Percentiles rank a stretch among this genome's conserved stretches.
Conservation (phyloP, 257 asterid genomes). For the Lavandula angustifolia region DNA sequence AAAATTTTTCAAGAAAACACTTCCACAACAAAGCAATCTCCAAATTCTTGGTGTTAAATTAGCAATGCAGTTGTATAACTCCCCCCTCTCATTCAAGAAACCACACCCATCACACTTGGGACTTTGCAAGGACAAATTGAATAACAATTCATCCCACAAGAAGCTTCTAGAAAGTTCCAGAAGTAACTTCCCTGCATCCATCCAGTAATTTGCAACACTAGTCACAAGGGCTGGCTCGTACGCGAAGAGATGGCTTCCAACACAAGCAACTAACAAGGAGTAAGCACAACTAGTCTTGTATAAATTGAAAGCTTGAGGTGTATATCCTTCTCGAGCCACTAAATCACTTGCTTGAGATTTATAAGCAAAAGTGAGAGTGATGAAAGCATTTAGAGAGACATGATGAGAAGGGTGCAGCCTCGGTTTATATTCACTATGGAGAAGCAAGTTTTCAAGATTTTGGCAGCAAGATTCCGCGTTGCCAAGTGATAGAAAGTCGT, state of each 20-base stretch:
- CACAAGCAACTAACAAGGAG: conserved; percentile 63
- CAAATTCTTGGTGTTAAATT: conserved; percentile 43
- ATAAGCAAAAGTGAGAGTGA: conserved; percentile 59
- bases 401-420: conserved; percentile 53
- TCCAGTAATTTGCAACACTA: conserved; percentile 51
- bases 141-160: conserved; percentile 26
- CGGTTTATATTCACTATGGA: conserved; percentile 27
- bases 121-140: conserved; percentile 4
- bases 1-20: conserved; percentile 44
- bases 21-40: conserved; percentile 44
- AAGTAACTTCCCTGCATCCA: conserved; percentile 61
- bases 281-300: conserved; percentile 59
- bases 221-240: conserved; percentile 54
- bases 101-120: conserved; percentile 36
- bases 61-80: conserved; percentile 41
- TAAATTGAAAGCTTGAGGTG: conserved; percentile 43
- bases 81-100: conserved; percentile 17
- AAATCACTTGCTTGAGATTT: conserved; percentile 48
- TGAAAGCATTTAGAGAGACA: conserved; percentile 54
- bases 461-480: conserved; percentile 50
- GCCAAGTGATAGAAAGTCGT: conserved; percentile 44
- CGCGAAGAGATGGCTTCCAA: conserved; percentile 50
- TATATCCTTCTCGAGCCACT: conserved; percentile 33
- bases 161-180: conserved; percentile 42
- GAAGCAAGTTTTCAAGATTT: conserved; percentile 65